Evolutionary conservation across 2,329 filamentous ascomycete genomes (phyloP), one percentile per base, ranked within the genome.

Genomic region (Myriosclerotinia duriaeana): DNA sequence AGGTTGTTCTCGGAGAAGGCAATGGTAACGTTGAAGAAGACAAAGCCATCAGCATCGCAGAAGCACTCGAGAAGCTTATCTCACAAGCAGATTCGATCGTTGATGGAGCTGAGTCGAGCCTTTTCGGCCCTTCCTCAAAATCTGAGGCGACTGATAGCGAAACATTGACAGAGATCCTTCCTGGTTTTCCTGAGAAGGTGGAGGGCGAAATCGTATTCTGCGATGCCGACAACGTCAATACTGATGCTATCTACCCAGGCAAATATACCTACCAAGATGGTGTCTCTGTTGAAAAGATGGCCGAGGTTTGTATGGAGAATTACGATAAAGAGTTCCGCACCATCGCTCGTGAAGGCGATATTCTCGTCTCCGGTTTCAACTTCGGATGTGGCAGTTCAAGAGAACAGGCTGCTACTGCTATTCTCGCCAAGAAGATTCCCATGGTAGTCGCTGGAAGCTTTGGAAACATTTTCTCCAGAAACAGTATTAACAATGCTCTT

Each of bases 211-310:
- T 98, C 67, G 83, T 96, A 56, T 97, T 95, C 78, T 91, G 87
- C 75, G 91, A 97, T 73, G 87, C 85, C 0, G 90, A 93, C 76
- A 96, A 96, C 79, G 87, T 97, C 76, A 91, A 95, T 79, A 98
- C 94, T 0, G 94, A 98, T 75, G 89, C 85, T 64, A 97, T 98
- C 77, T 98, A 98, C 77, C 90, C 93, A 0, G 92, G 91, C 5
- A 93, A 93, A 76, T 93, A 92, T 77, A 97, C 93, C 0, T 98
- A 98, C 78, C 92, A 96, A 76, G 93, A 98, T 75, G 85, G 91
- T 73, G 83, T 98, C 0, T 80, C 90, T 0, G 81, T 79, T 0
- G 89, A 92, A 69, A 87, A 87, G 66, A 97, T 98, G 94, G 92
- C 92, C 0, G 82, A 90, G 71, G 93, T 93, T 0, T 93, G 90